Conservation (phyloP, 2,329 filamentous ascomycete genomes). For the Pezicula carpinea region DNA sequence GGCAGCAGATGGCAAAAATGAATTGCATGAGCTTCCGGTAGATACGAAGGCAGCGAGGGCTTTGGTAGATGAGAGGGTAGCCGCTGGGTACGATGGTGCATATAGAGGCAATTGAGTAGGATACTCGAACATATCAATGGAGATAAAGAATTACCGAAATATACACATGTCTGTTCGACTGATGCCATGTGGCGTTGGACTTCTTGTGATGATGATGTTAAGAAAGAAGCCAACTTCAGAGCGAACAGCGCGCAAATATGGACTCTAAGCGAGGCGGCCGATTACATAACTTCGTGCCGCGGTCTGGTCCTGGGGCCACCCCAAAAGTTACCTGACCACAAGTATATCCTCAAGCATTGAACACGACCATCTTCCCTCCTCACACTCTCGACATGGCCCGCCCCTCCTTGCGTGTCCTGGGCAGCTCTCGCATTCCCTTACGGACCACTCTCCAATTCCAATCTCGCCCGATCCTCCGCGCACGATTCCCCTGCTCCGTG, state of each 20-base stretch:
- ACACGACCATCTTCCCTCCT: too few relatives aligned
- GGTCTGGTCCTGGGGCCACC: too few relatives aligned
- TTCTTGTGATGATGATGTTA: too few relatives aligned
- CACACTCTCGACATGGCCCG: slow-evolving; percentile 11
- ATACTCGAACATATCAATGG: background rate
- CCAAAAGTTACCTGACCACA: too few relatives aligned
- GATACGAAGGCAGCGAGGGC: background rate
- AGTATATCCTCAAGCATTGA: too few relatives aligned
- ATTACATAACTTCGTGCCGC: too few relatives aligned
- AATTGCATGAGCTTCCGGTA: background rate
- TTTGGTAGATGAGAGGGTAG: background rate
- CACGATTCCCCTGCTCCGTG: slow-evolving; percentile 1
- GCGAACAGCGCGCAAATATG: too few relatives aligned
- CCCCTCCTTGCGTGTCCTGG: slow-evolving; percentile 13
- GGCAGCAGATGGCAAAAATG: background rate
- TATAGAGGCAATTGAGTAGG: background rate
- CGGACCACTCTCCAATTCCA: slow-evolving; percentile 8
- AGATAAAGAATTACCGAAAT: background rate
- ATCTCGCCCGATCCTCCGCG: slow-evolving; percentile 10
- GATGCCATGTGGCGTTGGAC: too few relatives aligned
- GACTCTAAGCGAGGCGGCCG: too few relatives aligned
- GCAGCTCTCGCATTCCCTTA: slow-evolving; percentile 8
- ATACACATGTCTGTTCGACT: background rate
- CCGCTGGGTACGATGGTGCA: background rate
- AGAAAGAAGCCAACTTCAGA: too few relatives aligned